Evolutionary conservation across 2,329 filamentous ascomycete species (phyloP).

Genomic region (Phaeophleospora eucalypticola): DNA sequence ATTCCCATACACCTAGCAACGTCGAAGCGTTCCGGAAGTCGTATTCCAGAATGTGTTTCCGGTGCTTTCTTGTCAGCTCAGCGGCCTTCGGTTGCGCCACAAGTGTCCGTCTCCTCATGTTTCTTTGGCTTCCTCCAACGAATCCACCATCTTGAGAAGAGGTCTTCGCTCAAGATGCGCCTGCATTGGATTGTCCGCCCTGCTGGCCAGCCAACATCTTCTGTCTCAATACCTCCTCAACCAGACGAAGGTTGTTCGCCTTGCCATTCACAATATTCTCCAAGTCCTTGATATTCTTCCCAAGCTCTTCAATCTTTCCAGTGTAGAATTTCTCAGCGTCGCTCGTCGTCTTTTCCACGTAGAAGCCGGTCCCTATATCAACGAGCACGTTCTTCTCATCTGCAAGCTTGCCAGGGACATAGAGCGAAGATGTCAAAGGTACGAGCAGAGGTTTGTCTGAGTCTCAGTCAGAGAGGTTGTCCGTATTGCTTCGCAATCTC

Average conservation of each 20-base stretch:
- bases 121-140: too few species aligned
- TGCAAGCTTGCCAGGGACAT: conserved; percentile 78
- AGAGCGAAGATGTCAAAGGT: conserved; percentile 91
- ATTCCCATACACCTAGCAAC: too few species aligned
- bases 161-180: conserved; percentile 18
- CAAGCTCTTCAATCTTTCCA: conserved; percentile 63
- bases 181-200: background rate
- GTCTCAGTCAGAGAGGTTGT: background rate
- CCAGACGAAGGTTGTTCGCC: conserved; percentile 74
- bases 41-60: too few species aligned
- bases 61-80: too few species aligned
- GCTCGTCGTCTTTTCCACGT: conserved; percentile 73
- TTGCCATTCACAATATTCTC: conserved; percentile 70
- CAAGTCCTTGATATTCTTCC: conserved; percentile 61
- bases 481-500: background rate
- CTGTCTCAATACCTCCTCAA: conserved; percentile 72
- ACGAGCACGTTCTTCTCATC: conserved; percentile 76
- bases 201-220: conserved; percentile 32
- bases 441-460: conserved; percentile 68
- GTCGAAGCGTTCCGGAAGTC: too few species aligned
- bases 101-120: too few species aligned
- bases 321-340: conserved; percentile 66
- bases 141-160: too few species aligned
- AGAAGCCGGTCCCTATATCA: conserved; percentile 90
- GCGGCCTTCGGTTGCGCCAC: too few species aligned